Evolutionary conservation across 2,329 filamentous ascomycete genomes (phyloP), one percentile per base, ranked within the genome.

Genomic region (Hymenoscyphus fraxineus): DNA sequence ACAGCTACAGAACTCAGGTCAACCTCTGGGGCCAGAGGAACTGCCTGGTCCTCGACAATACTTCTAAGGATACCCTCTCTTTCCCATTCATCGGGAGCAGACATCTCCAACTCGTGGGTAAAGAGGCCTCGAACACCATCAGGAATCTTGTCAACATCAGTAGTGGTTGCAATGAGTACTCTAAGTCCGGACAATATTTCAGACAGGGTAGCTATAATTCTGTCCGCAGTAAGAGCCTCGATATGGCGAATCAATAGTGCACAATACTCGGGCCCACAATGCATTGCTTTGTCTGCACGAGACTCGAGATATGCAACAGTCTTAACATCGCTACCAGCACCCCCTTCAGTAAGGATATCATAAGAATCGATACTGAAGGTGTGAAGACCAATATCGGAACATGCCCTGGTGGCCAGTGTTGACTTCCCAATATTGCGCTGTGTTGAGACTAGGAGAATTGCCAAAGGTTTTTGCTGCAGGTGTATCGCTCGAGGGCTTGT

Each of bases 91-190:
- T 98, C 93, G 0, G 95, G 95, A 0, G 95, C 95, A 56, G 82
- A 86, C 85, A 99, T 92, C 73, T 98, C 94, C 54, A 99, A 83
- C 77, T 99, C 95, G 72, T 99, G 94, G 0, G 93, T 97, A 76
- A 99, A 98, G 2, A 98, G 81, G 12, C 92, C 92, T 61, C 95
- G 87, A 22, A 98, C 88, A 0, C 91, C 91, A 72, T 97, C 93
- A 0, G 94, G 91, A 1, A 99, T 86, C 76, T 98, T 96, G 74
- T 98, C 95, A 0, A 97, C 88, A 70, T 98, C 94, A 6, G 93
- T 97, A 0, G 94, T 97, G 0, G 95, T 99, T 0, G 95, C 94
- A 70, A 99, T 88, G 31, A 99, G 79, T 2, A 98, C 91, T 62
- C 95, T 83, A 2, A 88, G 87, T 58, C 90, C 88, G n/a, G 85